Conservation (phyloP, 2,329 filamentous ascomycete genomes). For the Daldinia eschscholtzii region DNA sequence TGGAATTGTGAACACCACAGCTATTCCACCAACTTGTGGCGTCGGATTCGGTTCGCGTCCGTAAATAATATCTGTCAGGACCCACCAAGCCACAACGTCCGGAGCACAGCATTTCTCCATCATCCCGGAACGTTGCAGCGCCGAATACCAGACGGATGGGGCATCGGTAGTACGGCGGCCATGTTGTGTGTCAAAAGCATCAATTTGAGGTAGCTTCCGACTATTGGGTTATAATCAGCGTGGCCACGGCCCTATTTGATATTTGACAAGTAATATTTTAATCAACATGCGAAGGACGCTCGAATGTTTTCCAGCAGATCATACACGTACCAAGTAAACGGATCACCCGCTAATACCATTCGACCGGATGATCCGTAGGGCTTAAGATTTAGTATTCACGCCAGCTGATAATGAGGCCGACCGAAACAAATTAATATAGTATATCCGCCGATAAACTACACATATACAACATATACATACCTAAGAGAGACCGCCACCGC, state of each 20-base stretch:
- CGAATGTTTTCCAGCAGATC: background rate
- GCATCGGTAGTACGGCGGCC: constrained; percentile 37
- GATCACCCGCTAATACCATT: constrained; percentile 13
- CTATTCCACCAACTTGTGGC: constrained; percentile 32
- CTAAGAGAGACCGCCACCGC: constrained; percentile 1
- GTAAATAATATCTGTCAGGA: constrained; percentile 40
- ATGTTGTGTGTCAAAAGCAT: constrained; percentile 36
- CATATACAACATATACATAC: background rate
- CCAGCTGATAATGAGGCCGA: constrained; percentile 42
- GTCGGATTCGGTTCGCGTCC: constrained; percentile 35
- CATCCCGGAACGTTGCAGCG: constrained; percentile 41
- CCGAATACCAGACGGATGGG: constrained; percentile 42
- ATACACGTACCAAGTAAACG: background rate
- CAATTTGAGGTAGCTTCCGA: constrained; percentile 25
- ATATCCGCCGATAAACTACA: constrained; percentile 11
- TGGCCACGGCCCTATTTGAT: constrained; percentile 2
- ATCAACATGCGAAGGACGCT: background rate
- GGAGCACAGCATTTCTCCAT: constrained; percentile 39
- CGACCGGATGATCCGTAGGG: constrained; percentile 12
- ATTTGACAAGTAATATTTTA: constrained; percentile 1
- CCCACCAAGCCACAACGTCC: constrained; percentile 37
- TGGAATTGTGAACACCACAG: constrained; percentile 9
- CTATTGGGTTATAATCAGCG: constrained; percentile 14
- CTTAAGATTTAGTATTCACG: constrained; percentile 16
- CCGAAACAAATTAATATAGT: constrained; percentile 13